phyloP scores from a whole-genome alignment of 2,329 filamentous ascomycete genomes.

The Neofusicoccum parvum region DNA sequence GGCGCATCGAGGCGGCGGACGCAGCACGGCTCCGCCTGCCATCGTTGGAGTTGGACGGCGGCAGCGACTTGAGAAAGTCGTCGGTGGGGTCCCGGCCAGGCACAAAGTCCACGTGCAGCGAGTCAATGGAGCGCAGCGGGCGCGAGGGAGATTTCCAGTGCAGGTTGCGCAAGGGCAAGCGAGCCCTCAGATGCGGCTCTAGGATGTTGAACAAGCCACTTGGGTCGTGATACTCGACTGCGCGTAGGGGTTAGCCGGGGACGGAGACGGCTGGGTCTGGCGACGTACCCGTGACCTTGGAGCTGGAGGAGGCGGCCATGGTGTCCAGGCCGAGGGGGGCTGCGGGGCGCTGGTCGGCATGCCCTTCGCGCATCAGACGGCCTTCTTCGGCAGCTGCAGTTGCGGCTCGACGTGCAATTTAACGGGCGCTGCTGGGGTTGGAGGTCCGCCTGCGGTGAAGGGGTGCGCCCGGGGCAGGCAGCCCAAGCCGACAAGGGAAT shows the following conservation, averaged over 20 bases:
- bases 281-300: slow-evolving; percentile 53
- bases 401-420: not conserved
- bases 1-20: slow-evolving; percentile 23
- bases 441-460: not conserved
- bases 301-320: slow-evolving; percentile 49
- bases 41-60: slow-evolving; percentile 5
- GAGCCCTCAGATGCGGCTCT: slow-evolving; percentile 73
- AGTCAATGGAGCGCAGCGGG: slow-evolving; percentile 89
- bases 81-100: slow-evolving; percentile 54
- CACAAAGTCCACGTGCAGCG: slow-evolving; percentile 87
- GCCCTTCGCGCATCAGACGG: not conserved
- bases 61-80: slow-evolving; percentile 27
- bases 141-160: slow-evolving; percentile 96
- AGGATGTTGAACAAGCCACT: slow-evolving; percentile 83
- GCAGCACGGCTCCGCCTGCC: slow-evolving; percentile 22
- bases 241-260: slow-evolving; percentile 26
- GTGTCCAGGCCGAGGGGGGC: slow-evolving; percentile 18
- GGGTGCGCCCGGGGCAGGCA: slow-evolving; percentile 4
- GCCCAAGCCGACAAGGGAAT: not conserved
- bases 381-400: not conserved
- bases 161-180: slow-evolving; percentile 84
- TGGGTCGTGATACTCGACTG: slow-evolving; percentile 96
- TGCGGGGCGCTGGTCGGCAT: slow-evolving; percentile 13
- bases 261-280: slow-evolving; percentile 4
- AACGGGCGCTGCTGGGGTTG: not conserved